Percentiles rank a stretch among this genome's conserved stretches.
Evolutionary conservation across 2,329 filamentous ascomycete species (phyloP).

Genomic region (Ophiostoma piceae): DNA sequence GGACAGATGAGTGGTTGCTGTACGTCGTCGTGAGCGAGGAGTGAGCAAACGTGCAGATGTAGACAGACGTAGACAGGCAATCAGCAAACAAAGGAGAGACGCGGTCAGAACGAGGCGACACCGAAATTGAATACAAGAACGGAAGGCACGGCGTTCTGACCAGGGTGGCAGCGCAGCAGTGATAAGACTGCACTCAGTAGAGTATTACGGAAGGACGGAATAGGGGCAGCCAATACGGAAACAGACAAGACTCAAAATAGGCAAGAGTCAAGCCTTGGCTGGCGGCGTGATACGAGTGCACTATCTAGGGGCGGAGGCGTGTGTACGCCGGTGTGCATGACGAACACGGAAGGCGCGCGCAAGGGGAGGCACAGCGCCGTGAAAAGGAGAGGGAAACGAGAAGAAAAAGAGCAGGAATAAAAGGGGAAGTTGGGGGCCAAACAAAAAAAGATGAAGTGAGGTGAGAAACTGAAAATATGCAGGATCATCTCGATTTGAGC

Average conservation of each 20-base stretch:
- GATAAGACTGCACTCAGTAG: background rate
- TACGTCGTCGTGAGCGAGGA: background rate
- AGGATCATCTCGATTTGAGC: background rate
- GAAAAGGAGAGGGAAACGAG: background rate
- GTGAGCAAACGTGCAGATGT: background rate
- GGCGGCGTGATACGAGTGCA: conserved; percentile 10
- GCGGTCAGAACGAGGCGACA: background rate
- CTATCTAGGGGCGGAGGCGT: background rate
- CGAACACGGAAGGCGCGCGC: conserved; percentile 4
- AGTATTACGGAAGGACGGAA: background rate
- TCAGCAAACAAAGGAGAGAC: background rate
- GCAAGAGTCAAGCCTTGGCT: conserved; percentile 5
- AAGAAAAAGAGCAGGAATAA: background rate
- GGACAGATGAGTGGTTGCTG: background rate
- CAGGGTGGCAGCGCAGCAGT: background rate
- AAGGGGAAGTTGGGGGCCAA: background rate
- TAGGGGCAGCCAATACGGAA: conserved; percentile 4
- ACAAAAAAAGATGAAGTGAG: background rate
- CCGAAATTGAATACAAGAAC: background rate
- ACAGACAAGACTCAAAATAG: background rate
- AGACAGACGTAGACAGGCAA: background rate
- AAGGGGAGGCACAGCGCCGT: background rate
- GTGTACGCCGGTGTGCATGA: conserved; percentile 3
- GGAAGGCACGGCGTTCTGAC: conserved; percentile 6
- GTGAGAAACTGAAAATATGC: background rate